Evolutionary conservation across 108 stramenopile genomes (phyloP).

Genomic region (Skeletonema potamos): DNA sequence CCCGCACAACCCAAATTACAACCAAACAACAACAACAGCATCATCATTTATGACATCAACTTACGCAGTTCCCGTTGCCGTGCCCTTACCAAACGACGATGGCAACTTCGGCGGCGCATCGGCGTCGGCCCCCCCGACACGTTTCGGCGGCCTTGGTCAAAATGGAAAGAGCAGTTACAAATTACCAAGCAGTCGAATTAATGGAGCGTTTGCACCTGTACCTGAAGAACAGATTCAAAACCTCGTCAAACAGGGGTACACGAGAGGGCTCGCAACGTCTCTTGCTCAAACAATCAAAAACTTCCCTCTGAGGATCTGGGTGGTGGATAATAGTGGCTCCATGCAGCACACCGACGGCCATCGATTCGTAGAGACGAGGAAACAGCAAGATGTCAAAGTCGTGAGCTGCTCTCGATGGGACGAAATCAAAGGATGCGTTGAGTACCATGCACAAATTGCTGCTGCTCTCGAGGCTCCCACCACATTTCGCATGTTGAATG

Average conservation of each 20-base stretch:
- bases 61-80: not conserved
- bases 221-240: conserved; percentile 30
- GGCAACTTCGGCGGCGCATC: not conserved
- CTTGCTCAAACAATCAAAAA: conserved; percentile 48
- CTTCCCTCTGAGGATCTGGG: conserved; percentile 67
- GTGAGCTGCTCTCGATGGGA: conserved; percentile 72
- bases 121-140: conserved; percentile 15
- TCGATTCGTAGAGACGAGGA: conserved; percentile 58
- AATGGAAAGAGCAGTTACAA: conserved; percentile 23
- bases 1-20: not conserved
- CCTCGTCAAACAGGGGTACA: conserved; percentile 68
- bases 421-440: conserved; percentile 64
- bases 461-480: conserved; percentile 60
- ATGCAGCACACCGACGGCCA: conserved; percentile 84
- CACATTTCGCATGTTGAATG: conserved; percentile 72
- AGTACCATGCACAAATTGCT: conserved; percentile 68
- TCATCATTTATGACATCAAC: not conserved
- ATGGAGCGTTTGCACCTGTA: conserved; percentile 6
- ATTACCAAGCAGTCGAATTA: conserved; percentile 26
- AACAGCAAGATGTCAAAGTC: conserved; percentile 35
- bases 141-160: not conserved
- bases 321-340: conserved; percentile 71
- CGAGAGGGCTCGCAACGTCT: conserved; percentile 64
- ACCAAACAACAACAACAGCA: not conserved
- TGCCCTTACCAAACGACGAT: not conserved